Evolutionary conservation across 208 protist species (phyloP), one percentile per base, ranked within the genome.

Genomic region (Wallacemonas sp.): DNA sequence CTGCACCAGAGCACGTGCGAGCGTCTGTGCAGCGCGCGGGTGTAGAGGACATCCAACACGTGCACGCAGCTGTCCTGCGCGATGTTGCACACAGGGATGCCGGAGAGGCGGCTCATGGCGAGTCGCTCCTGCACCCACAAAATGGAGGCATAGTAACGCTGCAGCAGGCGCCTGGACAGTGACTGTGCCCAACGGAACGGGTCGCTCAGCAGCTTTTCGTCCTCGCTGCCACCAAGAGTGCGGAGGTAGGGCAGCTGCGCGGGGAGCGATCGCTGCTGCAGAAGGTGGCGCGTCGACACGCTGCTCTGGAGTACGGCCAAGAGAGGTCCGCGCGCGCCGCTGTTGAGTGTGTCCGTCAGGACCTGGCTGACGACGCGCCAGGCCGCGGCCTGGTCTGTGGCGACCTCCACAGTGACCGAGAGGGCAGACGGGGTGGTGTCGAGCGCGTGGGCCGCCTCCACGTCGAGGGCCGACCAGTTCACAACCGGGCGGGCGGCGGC

Each of bases 11-110:
- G 62, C 26, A 95, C 78, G 55, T 95, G 92, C 30, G 48, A 71
- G 27, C 81, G 88, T 1, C 74, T 66, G 61, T 91, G 88, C 41
- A 96, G 83, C 5, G 84, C 75, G 27, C 92, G 78, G 19, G 58
- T 81, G 77, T 87, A 96, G 38, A 96, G 76, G 1, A 93, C 85
- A 61, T 96, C 92, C 39, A 93, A 78, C 27, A 81, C 86, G 64
- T 92, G 85, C 74, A 88, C 87, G 62, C 85, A 89, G 61, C 85
- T 92, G 69, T 96, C 92, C 60, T 92, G 83, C 11, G 73, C 81
- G 17, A 96, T 72, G 70, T 96, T 96, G 72, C 92, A 94, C 1
- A 95, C 44, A 43, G 92, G 92, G 27, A 96, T 84, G n/a, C 78
- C 77, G 2, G 87, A 78, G 36, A 92, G 11, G 24, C 92, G 79